Conservation (phyloP, 139 green algal genomes). For the Coelastrella sp. region DNA sequence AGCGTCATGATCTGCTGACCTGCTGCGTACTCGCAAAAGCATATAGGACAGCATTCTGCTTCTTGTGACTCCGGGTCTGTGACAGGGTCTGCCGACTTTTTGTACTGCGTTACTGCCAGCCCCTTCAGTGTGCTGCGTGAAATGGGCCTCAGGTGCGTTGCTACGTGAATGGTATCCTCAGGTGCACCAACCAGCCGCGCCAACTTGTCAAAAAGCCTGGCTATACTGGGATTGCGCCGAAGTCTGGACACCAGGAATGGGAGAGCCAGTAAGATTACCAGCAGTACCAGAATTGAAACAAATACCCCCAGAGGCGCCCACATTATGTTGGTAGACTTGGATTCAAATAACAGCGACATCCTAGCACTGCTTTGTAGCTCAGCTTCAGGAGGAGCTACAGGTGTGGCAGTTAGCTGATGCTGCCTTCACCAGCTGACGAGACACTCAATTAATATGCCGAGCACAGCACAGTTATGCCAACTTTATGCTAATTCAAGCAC, state of each 20-base stretch:
- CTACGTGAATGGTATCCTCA: not conserved
- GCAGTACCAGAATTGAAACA: not conserved
- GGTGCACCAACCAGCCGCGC: not conserved
- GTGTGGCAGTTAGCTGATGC: no score
- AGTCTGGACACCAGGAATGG: constrained; percentile 5
- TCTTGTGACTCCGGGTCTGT: not conserved
- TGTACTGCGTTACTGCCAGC: not conserved
- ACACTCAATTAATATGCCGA: no score
- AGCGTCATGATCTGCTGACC: constrained; percentile 12
- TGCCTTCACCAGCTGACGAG: no score
- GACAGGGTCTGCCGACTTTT: not conserved
- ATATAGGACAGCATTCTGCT: constrained; percentile 23
- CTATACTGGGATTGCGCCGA: not conserved
- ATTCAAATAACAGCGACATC: not conserved
- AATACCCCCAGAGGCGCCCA: constrained; percentile 9
- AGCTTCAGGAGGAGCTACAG: no score
- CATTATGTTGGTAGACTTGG: not conserved
- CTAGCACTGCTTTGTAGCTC: not conserved
- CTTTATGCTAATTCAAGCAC: no score
- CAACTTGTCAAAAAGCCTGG: not conserved
- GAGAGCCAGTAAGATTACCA: constrained; percentile 10
- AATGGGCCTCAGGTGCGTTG: not conserved
- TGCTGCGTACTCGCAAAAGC: not conserved
- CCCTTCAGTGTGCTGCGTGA: not conserved
- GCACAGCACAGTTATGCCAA: no score